Base-by-base conservation (phyloP, 2,329 filamentous ascomycete genomes). In the Aspergillus spinulosporus region DNA sequence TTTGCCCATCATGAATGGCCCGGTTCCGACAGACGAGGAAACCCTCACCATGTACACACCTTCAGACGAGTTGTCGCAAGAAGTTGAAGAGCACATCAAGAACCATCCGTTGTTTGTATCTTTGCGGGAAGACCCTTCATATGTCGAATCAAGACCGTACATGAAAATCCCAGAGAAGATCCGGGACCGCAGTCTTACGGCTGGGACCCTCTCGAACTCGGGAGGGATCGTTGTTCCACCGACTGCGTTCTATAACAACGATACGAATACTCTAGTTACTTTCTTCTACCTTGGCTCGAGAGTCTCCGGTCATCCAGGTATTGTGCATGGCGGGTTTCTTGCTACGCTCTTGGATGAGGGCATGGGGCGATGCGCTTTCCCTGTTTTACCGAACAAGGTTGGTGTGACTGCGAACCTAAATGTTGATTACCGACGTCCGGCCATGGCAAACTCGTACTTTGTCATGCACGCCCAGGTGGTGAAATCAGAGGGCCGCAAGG, bases 291-390 rank as follows among this genome's bases (percentile, higher is more conserved):
- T 96, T 0, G 93, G 93, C 2, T 76, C 81, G 2, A 86, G 90
- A 65, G 78, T 97, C 40, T 97, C 91, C 70, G 93, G 93, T 1
- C 92, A 97, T 72, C 89, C 90, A 5, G 91, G 89, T 2, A 90
- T 97, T 60, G 84, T 97, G 5, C 94, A 97, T 72, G 93, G 93
- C 49, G 93, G 93, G 0, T 78, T 96, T 62, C 78, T 97, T 55
- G 93, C 93, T n/a, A 97, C 93, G 9, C 82, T 97, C 71, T 78
- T 97, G 52, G 93, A 97, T 70, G 93, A 97, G 73, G 91, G 90
- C 0, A 78, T 97, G 43, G 93, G 89, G 32, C 82, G 91, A 53
- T 95, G 90, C 73, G 95, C 90, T 69, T 96, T 97, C 74, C 86
- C 85, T 4, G 91, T 90, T 26, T 79, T 97, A 68, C 93, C 93